phyloP scores from a whole-genome alignment of 495 filamentous ascomycete genomes.

The Lichenothelia convexa region DNA sequence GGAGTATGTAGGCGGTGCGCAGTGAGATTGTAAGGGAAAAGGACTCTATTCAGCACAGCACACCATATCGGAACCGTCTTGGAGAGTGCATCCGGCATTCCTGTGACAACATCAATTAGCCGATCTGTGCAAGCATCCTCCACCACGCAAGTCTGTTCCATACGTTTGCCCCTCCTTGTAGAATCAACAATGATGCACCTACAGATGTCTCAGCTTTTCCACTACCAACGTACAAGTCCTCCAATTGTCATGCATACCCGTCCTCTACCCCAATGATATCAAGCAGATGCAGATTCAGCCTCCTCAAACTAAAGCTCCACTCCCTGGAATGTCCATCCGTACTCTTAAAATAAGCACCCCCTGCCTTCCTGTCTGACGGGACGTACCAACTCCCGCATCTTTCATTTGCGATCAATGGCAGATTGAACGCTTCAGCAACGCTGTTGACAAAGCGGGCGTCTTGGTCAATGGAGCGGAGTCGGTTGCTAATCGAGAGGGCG shows the following conservation, averaged over 20 bases:
- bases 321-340: conserved; percentile 84
- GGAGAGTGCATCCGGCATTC: conserved; percentile 79
- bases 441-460: conserved; percentile 19
- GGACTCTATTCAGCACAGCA: conserved; percentile 57
- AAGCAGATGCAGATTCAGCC: conserved; percentile 71
- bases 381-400: conserved; percentile 96
- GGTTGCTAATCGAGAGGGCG: conserved; percentile 62
- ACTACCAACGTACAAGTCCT: not conserved
- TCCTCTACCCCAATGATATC: conserved; percentile 36
- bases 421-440: conserved; percentile 21
- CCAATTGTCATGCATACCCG: conserved; percentile 38
- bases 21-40: conserved; percentile 42
- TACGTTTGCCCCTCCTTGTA: conserved; percentile 77
- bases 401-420: conserved; percentile 88
- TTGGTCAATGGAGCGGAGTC: conserved; percentile 36
- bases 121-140: conserved; percentile 1
- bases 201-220: conserved; percentile 2
- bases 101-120: conserved; percentile 26
- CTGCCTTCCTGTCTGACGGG: conserved; percentile 40
- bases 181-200: conserved; percentile 90
- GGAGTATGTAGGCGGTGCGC: conserved; percentile 43
- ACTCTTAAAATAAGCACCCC: conserved; percentile 87
- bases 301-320: conserved; percentile 71
- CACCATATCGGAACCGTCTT: conserved; percentile 95
- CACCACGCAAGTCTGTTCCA: no score